phyloP scores from a whole-genome alignment of 495 filamentous ascomycete genomes.

The Penicillium ucsense region DNA sequence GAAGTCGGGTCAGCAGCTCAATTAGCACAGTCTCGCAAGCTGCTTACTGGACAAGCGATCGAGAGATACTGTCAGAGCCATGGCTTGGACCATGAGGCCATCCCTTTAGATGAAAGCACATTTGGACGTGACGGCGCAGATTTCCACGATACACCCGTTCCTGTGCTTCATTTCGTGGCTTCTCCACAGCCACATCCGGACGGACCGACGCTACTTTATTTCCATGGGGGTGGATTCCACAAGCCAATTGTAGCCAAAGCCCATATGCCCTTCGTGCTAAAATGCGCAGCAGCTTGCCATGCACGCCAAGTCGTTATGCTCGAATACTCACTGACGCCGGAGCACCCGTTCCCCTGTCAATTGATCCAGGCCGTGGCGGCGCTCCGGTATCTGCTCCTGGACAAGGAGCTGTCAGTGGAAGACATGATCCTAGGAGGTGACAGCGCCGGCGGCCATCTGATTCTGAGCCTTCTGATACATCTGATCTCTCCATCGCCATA shows the following conservation, averaged over 20 bases:
- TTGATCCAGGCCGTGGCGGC: neutral
- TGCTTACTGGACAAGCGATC: neutral
- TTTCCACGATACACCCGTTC: neutral
- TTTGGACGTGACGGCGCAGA: neutral
- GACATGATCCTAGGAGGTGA: neutral
- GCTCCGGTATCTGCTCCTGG: neutral
- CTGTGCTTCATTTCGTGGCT: neutral
- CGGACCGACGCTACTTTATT: neutral
- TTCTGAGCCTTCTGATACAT: neutral
- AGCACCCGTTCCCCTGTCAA: neutral
- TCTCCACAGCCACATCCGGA: neutral
- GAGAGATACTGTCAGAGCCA: neutral
- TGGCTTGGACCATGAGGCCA: neutral
- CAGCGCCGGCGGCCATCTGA: neutral
- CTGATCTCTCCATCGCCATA: neutral
- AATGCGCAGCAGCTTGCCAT: neutral
- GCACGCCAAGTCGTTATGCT: neutral
- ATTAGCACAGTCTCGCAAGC: neutral
- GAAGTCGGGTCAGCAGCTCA: neutral
- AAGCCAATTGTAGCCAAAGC: neutral
- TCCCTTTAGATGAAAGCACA: neutral
- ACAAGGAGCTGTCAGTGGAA: neutral
- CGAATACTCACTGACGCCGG: neutral
- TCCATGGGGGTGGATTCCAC: neutral
- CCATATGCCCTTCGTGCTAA: neutral